These are phyloP conservation scores for Rhizophora apiculata DNA, from an alignment of 345 rosid genomes.

Conservation along the genomic window DNA sequence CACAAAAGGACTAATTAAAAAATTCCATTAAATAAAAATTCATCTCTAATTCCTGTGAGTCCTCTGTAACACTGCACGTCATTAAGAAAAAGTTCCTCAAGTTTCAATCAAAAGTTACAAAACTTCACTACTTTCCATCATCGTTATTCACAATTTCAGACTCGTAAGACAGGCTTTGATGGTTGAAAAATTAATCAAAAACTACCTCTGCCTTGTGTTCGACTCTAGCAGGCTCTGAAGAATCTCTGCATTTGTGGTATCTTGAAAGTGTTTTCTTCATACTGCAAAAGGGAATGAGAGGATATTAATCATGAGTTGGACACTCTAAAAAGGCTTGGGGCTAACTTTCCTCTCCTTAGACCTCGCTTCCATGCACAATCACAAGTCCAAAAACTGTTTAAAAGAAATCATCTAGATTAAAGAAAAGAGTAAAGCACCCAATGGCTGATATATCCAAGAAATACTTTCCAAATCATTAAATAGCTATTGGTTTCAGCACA, in stretches of 20 bases:
- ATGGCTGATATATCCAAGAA: too few relatives aligned
- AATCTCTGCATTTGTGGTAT: constrained; percentile 51
- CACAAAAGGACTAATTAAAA: neutral
- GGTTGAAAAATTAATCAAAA: constrained; percentile 7
- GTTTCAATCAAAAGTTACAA: neutral
- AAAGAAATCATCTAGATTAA: neutral
- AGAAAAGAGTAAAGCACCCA: too few relatives aligned
- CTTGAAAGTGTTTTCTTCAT: constrained; percentile 76
- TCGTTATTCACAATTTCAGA: neutral
- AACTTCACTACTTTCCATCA: neutral
- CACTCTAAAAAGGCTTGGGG: neutral
- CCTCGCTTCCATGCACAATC: neutral
- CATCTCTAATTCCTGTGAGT: too few relatives aligned
- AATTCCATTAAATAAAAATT: too few relatives aligned
- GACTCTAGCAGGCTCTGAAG: constrained; percentile 40
- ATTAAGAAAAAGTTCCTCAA: neutral
- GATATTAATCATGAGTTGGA: constrained; percentile 5
- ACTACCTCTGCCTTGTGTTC: constrained; percentile 58
- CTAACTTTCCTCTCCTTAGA: neutral
- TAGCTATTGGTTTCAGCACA: too few relatives aligned
- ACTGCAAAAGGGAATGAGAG: constrained; percentile 30
- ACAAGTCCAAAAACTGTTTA: neutral
- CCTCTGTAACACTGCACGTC: too few relatives aligned
- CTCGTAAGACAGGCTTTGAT: neutral
- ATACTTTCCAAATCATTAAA: too few relatives aligned